phyloP scores from a whole-genome alignment of 441 rosid species.

The Manihot esculenta region DNA sequence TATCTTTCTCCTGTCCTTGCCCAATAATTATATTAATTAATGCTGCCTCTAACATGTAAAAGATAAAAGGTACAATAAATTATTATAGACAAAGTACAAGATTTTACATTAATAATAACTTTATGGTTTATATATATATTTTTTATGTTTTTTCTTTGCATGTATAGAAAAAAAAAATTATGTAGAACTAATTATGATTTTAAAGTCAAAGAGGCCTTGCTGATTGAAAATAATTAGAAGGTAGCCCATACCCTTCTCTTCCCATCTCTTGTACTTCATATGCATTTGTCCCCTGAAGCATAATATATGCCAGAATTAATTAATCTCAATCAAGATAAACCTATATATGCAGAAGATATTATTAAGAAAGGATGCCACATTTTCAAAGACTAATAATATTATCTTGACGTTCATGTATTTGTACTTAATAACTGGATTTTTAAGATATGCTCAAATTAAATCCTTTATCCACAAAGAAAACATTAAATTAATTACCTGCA shows the following conservation, averaged over 20 bases:
- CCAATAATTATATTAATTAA: background rate
- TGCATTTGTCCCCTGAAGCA: slow-evolving; percentile 31
- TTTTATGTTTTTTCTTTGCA: background rate
- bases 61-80: background rate
- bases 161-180: no score
- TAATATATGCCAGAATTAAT: background rate
- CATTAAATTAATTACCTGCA: slow-evolving; percentile 29
- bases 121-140: background rate
- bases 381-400: background rate
- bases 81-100: slow-evolving; percentile 3
- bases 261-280: slow-evolving; percentile 29
- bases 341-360: no score
- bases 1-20: slow-evolving; percentile 13
- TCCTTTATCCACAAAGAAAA: background rate
- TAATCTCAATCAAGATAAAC: background rate
- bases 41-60: no score
- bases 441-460: background rate
- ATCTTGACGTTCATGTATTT: background rate
- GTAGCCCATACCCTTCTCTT: slow-evolving; percentile 31
- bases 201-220: slow-evolving; percentile 27
- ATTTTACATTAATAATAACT: slow-evolving; percentile 8
- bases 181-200: background rate
- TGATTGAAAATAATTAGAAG: slow-evolving; percentile 21
- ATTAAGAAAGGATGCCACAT: no score
- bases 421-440: background rate